Percentiles rank a stretch among this genome's conserved stretches.
phyloP scores from a whole-genome alignment of 176 grass and related monocot species.

The Cymbopogon citratus region DNA sequence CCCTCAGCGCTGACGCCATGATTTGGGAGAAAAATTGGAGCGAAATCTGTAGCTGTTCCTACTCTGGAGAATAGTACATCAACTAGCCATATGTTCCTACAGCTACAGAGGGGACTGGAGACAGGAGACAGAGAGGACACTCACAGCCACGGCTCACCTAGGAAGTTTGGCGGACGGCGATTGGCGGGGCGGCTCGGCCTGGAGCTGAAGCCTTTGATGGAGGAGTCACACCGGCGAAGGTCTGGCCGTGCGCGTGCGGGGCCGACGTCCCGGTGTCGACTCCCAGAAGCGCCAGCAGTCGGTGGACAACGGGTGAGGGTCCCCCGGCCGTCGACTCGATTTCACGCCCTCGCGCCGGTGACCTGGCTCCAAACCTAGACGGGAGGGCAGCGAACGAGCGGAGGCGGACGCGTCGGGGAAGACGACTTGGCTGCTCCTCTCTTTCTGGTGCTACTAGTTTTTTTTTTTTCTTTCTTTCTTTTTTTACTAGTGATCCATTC shows the following conservation, averaged over 20 bases:
- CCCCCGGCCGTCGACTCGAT: background rate
- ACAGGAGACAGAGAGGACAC: background rate
- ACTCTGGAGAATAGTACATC: background rate
- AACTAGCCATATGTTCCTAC: background rate
- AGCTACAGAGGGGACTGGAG: background rate
- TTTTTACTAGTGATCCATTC: background rate
- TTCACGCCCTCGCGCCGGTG: background rate
- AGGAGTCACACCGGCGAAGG: too few relatives aligned
- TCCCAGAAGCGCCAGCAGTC: background rate
- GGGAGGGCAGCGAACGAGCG: background rate
- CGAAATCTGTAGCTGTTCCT: background rate
- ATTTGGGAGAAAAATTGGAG: background rate
- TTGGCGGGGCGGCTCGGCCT: background rate
- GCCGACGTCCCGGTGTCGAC: too few relatives aligned
- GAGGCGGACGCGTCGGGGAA: background rate
- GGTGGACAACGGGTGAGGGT: background rate
- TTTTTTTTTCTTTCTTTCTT: too few relatives aligned
- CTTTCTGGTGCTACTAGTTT: background rate
- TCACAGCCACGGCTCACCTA: background rate
- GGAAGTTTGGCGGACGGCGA: background rate
- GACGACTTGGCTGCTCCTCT: background rate
- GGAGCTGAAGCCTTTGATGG: too few relatives aligned
- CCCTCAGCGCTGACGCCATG: background rate
- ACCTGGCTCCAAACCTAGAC: background rate
- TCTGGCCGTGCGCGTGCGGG: background rate